Conservation (phyloP, 371 early-diverging fungal genomes). For the Entomophthora muscae region DNA sequence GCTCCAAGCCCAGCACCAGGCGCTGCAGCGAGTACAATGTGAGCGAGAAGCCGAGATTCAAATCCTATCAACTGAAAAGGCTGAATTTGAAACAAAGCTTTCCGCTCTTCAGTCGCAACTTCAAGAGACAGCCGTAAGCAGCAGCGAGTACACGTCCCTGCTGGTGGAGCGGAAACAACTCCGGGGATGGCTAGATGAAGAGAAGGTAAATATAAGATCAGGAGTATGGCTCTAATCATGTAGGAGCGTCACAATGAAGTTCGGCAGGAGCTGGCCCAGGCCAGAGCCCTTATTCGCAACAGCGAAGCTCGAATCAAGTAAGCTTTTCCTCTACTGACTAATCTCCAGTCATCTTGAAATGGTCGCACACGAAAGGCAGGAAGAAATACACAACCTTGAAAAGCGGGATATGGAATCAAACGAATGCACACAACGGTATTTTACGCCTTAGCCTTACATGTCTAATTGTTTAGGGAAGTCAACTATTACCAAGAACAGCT, state of each 20-base stretch:
- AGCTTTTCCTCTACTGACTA: not conserved
- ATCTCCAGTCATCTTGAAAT: not conserved
- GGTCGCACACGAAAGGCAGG: not conserved
- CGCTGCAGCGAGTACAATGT: not conserved
- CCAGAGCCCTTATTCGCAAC: not conserved
- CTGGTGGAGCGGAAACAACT: not conserved
- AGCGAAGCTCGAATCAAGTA: not conserved
- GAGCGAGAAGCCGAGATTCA: not conserved
- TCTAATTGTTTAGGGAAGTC: conserved; percentile 4
- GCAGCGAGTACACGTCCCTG: not conserved
- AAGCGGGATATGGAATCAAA: not conserved
- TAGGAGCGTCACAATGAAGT: not conserved
- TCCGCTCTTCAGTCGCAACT: not conserved
- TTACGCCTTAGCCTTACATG: too few relatives aligned
- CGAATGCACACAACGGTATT: not conserved
- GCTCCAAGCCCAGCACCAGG: not conserved
- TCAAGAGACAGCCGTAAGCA: not conserved
- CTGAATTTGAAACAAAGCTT: not conserved
- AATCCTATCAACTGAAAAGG: not conserved
- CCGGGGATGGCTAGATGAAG: not conserved
- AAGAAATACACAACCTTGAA: not conserved
- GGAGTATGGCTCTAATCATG: not conserved
- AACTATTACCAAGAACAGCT: conserved; percentile 3
- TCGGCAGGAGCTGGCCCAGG: not conserved
- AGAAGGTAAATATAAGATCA: not conserved